Evolutionary conservation across 2,329 filamentous ascomycete genomes (phyloP).

Genomic region (Trichoderma brevicompactum): DNA sequence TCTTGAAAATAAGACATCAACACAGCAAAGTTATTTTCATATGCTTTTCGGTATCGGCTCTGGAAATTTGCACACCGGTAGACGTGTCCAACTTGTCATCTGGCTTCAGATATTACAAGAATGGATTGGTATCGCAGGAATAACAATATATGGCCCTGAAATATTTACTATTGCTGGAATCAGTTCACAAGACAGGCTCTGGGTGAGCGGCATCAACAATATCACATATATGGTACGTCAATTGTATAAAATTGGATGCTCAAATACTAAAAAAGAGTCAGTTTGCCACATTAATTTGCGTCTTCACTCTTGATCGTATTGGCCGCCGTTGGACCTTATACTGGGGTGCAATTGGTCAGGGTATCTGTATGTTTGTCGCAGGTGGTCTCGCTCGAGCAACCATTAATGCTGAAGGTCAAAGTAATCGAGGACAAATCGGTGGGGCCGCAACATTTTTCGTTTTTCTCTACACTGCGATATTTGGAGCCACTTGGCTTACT

Average conservation of each 20-base stretch:
- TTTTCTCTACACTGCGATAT: constrained; percentile 57
- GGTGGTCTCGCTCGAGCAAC: constrained; percentile 63
- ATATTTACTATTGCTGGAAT: constrained; percentile 73
- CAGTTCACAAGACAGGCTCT: constrained; percentile 61
- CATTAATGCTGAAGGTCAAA: constrained; percentile 48
- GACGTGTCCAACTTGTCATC: constrained; percentile 70
- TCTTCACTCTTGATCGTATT: constrained; percentile 71
- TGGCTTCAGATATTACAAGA: constrained; percentile 75
- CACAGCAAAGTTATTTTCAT: constrained; percentile 61
- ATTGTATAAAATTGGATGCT: not conserved
- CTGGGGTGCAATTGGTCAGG: constrained; percentile 68
- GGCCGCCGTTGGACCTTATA: constrained; percentile 71
- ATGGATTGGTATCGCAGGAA: constrained; percentile 71
- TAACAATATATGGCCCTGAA: constrained; percentile 62
- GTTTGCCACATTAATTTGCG: constrained; percentile 68
- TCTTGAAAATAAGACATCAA: constrained; percentile 64
- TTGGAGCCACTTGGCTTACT: constrained; percentile 53
- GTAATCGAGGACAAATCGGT: constrained; percentile 56
- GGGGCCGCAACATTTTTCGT: constrained; percentile 72
- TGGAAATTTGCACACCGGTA: constrained; percentile 66
- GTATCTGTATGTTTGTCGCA: constrained; percentile 69
- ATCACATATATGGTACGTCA: constrained; percentile 52
- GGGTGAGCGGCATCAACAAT: constrained; percentile 63
- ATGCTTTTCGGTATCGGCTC: constrained; percentile 72
- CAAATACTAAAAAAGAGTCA: not conserved